Conservation (phyloP, 768 basidiomycete species). For the Pholiota conissans region DNA sequence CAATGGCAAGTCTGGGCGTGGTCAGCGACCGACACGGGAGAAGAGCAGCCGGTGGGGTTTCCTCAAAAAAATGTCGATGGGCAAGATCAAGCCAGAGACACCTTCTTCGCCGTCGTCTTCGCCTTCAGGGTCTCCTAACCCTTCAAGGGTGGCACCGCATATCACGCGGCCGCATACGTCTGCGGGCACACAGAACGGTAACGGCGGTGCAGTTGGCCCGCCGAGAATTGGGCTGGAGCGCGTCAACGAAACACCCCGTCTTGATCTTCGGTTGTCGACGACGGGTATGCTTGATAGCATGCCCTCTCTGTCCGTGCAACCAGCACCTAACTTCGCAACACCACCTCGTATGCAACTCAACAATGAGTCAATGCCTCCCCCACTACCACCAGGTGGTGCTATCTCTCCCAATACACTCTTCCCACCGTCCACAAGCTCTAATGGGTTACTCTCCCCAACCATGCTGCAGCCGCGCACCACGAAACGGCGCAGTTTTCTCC, state of each 20-base stretch:
- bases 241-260: conserved; percentile 51
- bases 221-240: conserved; percentile 22
- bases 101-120: conserved; percentile 37
- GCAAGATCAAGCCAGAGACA: conserved; percentile 76
- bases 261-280: conserved; percentile 73
- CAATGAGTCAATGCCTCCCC: neutral
- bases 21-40: conserved; percentile 37
- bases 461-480: conserved; percentile 42
- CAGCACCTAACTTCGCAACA: conserved; percentile 22
- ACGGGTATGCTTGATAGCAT: conserved; percentile 61
- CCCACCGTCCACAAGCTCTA: conserved; percentile 9
- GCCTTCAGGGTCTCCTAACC: conserved; percentile 31
- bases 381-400: neutral
- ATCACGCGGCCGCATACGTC: conserved; percentile 32
- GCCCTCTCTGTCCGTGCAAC: conserved; percentile 30
- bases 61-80: conserved; percentile 98
- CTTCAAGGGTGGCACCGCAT: conserved; percentile 22
- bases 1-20: conserved; percentile 18
- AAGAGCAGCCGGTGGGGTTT: conserved; percentile 90
- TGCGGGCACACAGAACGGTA: too few relatives aligned
- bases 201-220: neutral
- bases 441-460: conserved; percentile 28
- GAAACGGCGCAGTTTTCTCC: conserved; percentile 88
- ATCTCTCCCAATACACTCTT: conserved; percentile 1
- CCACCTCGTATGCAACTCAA: conserved; percentile 3